These are phyloP conservation scores for Dothistroma septosporum DNA, from an alignment of 2,329 filamentous ascomycete species.

Conservation along the genomic window DNA sequence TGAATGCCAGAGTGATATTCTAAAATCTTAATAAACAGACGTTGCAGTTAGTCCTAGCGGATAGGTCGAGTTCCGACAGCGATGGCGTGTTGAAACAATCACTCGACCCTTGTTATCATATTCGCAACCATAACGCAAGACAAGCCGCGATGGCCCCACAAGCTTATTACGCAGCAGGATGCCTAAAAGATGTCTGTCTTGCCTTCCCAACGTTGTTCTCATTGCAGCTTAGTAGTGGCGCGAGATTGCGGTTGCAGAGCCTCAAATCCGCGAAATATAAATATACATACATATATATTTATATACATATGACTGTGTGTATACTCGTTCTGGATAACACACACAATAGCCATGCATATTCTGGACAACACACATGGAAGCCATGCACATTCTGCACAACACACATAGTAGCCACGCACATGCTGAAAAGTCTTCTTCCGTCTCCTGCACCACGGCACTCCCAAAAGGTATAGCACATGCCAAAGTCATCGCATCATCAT, in stretches of 20 bases:
- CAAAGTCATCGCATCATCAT: too few relatives aligned
- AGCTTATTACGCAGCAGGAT: neutral
- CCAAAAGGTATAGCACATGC: too few relatives aligned
- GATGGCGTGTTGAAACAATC: too few relatives aligned
- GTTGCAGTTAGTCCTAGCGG: too few relatives aligned
- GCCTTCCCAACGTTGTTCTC: neutral
- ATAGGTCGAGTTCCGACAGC: too few relatives aligned
- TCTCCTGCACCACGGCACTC: too few relatives aligned
- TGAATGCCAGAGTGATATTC: too few relatives aligned
- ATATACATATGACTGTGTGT: neutral
- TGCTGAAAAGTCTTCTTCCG: neutral
- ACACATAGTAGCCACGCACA: neutral
- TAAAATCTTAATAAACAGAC: too few relatives aligned
- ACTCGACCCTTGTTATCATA: too few relatives aligned
- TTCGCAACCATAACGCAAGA: neutral
- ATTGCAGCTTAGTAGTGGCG: too few relatives aligned
- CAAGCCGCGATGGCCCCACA: neutral
- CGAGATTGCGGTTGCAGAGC: too few relatives aligned
- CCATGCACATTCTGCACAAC: neutral
- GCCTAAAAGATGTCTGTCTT: neutral
- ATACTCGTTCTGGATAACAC: neutral
- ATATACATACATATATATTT: neutral
- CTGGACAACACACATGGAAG: too few relatives aligned
- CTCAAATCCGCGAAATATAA: neutral
- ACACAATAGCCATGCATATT: neutral